Evolutionary conservation across 441 rosid species (phyloP), one percentile per base, ranked within the genome.

Genomic region (Bruguiera hainesii): DNA sequence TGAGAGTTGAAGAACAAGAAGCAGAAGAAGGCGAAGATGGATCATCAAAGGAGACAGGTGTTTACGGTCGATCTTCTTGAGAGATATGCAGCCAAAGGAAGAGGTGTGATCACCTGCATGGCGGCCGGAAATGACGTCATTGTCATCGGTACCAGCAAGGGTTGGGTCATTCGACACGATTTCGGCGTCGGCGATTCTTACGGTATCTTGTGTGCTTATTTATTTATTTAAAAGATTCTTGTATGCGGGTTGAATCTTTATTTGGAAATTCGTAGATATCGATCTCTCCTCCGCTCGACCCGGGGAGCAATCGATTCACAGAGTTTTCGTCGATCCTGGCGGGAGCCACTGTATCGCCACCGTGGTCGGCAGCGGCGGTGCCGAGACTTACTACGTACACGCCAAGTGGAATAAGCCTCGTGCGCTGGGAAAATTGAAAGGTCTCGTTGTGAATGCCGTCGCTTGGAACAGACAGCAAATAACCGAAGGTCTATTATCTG

Each of bases 61-160:
- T 96, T 96, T 82, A 66, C 87, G 21, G 98, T 90, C 20, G 99
- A 96, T 80, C 91, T 87, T 50, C 94, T 96, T 0, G 97, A 93
- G 76, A 84, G 97, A 75, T 84, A 83, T 74, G 97, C 96, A 16
- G 84, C 99, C 5, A 96, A 92, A 74, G 96, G 96, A 35, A 88
- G 88, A 10, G 99, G 99, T 6, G 81, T 83, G 30, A 89, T 96
- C 50, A 93, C 98, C 10, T 93, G 97, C 75, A 88, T 96, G 97
- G 90, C 98, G 25, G 98, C 99, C 63, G 99, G 99, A 10, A 96
- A 88, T 67, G 99, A 96, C 70, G 98, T 96, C 26, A 96, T 96
- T 63, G 84, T 89, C 28, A 67, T 93, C 5, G 99, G 98, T 67
- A 96, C 99, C 26, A 90, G 98, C 75, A 90, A 85, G 76, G 98